A percentile compares a stretch with the other conserved stretches of the same genome.
These are phyloP conservation scores for Dictyostelium purpureum DNA, from an alignment of 78 protist genomes.

Conservation along the genomic window DNA sequence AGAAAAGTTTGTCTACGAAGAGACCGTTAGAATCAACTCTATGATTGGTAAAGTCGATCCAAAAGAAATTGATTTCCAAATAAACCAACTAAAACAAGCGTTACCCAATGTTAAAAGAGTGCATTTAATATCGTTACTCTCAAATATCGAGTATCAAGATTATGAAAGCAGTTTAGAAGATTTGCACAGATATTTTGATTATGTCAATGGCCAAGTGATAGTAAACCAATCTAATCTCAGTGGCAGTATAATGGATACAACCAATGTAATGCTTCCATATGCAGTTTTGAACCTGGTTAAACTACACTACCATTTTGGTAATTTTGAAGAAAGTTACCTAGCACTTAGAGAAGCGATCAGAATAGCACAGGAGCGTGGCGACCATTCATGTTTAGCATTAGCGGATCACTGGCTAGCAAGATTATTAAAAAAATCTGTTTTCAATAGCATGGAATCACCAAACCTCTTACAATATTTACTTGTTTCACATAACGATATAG, in stretches of 20 bases:
- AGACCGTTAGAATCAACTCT: slow-evolving; percentile 4
- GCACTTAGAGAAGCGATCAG: slow-evolving; percentile 53
- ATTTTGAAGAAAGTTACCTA: slow-evolving; percentile 39
- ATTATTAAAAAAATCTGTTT: neutral
- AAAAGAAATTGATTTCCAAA: neutral
- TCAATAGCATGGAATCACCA: neutral
- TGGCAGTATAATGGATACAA: neutral
- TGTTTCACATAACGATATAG: slow-evolving; percentile 10
- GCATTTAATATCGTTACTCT: neutral
- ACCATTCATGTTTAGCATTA: slow-evolving; percentile 56
- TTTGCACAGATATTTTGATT: slow-evolving; percentile 68
- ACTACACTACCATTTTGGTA: slow-evolving; percentile 59
- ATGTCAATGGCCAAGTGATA: slow-evolving; percentile 35
- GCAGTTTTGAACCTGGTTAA: slow-evolving; percentile 51
- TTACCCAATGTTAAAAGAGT: slow-evolving; percentile 42
- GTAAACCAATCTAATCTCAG: neutral
- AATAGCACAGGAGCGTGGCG: slow-evolving; percentile 61
- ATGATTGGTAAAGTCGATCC: slow-evolving; percentile 45
- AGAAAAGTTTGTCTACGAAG: slow-evolving; percentile 45
- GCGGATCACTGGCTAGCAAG: slow-evolving; percentile 8
- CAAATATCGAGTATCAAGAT: slow-evolving; percentile 2
- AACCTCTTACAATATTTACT: neutral
- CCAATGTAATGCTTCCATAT: slow-evolving; percentile 37
- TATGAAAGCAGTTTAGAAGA: slow-evolving; percentile 53
- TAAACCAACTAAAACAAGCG: neutral